Evolutionary conservation across 1,139 yeast species (phyloP), one percentile per base, ranked within the genome.

Genomic region (Blastobotrys aristatus): DNA sequence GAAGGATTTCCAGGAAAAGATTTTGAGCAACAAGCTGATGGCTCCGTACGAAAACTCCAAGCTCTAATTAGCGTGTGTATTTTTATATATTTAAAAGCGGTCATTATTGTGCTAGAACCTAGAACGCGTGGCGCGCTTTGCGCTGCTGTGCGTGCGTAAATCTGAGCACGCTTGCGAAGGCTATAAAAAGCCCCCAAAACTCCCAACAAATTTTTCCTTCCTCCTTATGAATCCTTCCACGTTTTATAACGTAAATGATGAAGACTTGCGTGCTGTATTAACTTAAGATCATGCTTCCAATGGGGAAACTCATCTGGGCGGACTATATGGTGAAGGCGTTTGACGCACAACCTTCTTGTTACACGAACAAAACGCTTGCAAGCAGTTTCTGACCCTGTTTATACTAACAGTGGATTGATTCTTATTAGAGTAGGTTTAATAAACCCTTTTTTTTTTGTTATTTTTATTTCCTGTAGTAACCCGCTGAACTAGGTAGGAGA

Each of bases 341-440:
- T 67, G 61, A 64, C 66, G 62, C 63, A 57, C 57, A 54, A 53
- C 52, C 57, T 62, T 70, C 71, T 67, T 67, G 70, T 67, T 60
- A 50, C 47, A 20, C 13, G 22, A 44, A 55, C 54, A 64, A 58
- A 62, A 65, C 64, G 66, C 50, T 44, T 50, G 50, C 27, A 24
- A 61, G 46, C 51, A 59, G 57, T 51, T 59, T 62, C 66, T 62
- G 66, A 62, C 49, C 54, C 52, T 50, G 31, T 35, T 16, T 13
- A 4, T 21, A 7, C n/a, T n/a, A 20, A 35, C 16, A n/a, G 37
- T 17, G 22, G 37, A 33, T 17, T 33, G 11, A 24, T 24, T 24
- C 27, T 6, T 24, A n/a, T n/a, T n/a, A n/a, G n/a, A n/a, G n/a
- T n/a, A n/a, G n/a, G n/a, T n/a, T n/a, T n/a, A n/a, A n/a, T n/a